These are phyloP conservation scores for Oligophagozyma castellii DNA, from an alignment of 1,139 yeast species.

Conservation along the genomic window DNA sequence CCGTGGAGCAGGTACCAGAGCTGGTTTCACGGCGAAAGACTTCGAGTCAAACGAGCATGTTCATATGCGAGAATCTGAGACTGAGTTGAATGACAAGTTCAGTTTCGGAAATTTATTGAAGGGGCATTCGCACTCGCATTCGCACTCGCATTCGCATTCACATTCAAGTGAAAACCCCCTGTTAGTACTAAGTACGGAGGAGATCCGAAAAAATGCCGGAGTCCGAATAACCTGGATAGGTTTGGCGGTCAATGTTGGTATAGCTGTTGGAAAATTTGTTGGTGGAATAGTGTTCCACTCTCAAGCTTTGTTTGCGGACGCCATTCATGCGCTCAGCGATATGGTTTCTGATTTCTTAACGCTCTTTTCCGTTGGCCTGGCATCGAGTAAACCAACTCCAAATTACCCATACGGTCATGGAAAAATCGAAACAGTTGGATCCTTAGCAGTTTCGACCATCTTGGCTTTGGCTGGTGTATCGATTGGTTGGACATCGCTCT, in stretches of 20 bases:
- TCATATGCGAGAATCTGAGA: slow-evolving; percentile 1
- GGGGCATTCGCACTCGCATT: slow-evolving; percentile 20
- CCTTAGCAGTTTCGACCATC: slow-evolving; percentile 73
- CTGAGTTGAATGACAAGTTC: background rate
- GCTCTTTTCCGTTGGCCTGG: slow-evolving; percentile 72
- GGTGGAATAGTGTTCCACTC: slow-evolving; percentile 92
- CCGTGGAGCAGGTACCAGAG: background rate
- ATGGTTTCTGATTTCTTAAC: slow-evolving; percentile 83
- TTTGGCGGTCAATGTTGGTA: slow-evolving; percentile 67
- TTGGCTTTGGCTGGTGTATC: slow-evolving; percentile 76
- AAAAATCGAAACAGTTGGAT: slow-evolving; percentile 82
- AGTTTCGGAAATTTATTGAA: background rate
- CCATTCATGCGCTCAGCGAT: slow-evolving; percentile 87
- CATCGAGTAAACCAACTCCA: slow-evolving; percentile 49
- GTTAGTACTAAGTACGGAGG: slow-evolving; percentile 27
- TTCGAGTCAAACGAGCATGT: background rate
- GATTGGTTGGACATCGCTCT: slow-evolving; percentile 77
- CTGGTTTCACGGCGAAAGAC: background rate
- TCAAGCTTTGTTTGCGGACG: slow-evolving; percentile 85
- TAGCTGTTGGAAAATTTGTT: slow-evolving; percentile 74
- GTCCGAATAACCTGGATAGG: slow-evolving; percentile 92
- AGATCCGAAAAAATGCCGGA: slow-evolving; percentile 55
- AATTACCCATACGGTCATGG: slow-evolving; percentile 83
- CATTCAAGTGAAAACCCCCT: slow-evolving; percentile 22
- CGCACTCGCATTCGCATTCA: slow-evolving; percentile 26